phyloP scores from a whole-genome alignment of 2,329 filamentous ascomycete genomes.

The Diaporthe aspalathi region DNA sequence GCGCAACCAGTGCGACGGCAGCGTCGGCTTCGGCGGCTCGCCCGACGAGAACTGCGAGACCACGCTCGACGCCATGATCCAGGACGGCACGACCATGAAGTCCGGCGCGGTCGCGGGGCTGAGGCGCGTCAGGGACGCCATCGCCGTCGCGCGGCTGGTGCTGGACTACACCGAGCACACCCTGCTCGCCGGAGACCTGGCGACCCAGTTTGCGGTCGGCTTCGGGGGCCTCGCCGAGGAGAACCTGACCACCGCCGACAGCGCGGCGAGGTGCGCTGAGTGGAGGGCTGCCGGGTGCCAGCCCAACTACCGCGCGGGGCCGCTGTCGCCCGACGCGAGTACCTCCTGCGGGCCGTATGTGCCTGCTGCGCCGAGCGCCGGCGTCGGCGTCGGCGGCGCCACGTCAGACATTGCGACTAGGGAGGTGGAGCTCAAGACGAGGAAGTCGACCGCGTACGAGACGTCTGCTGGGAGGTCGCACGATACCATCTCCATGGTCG shows the following conservation, averaged over 20 bases:
- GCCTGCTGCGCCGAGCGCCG: slow-evolving; percentile 45
- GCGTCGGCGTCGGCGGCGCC: neutral
- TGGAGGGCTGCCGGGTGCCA: slow-evolving; percentile 59
- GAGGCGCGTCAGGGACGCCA: slow-evolving; percentile 60
- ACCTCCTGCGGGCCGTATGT: slow-evolving; percentile 60
- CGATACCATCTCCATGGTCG: slow-evolving; percentile 66
- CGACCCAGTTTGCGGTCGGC: slow-evolving; percentile 63
- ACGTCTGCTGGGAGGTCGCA: slow-evolving; percentile 51
- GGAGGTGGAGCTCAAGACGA: slow-evolving; percentile 28
- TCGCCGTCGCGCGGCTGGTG: slow-evolving; percentile 62
- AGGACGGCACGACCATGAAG: slow-evolving; percentile 66
- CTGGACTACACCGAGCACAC: slow-evolving; percentile 64
- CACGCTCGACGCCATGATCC: slow-evolving; percentile 69
- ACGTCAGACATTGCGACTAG: neutral
- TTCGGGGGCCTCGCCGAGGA: slow-evolving; percentile 60
- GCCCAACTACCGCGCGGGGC: slow-evolving; percentile 60
- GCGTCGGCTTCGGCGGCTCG: slow-evolving; percentile 66
- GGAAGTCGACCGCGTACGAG: slow-evolving; percentile 5
- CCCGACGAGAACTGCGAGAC: slow-evolving; percentile 68
- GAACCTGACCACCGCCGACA: slow-evolving; percentile 56
- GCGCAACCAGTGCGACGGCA: slow-evolving; percentile 63
- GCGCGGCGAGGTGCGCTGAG: slow-evolving; percentile 52
- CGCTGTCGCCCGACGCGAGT: slow-evolving; percentile 57
- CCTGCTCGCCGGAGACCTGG: slow-evolving; percentile 61
- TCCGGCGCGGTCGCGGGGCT: slow-evolving; percentile 64